Evolutionary conservation across 306 rosid genomes (phyloP), one percentile per base, ranked within the genome.

Genomic region (Bauhinia variegata): DNA sequence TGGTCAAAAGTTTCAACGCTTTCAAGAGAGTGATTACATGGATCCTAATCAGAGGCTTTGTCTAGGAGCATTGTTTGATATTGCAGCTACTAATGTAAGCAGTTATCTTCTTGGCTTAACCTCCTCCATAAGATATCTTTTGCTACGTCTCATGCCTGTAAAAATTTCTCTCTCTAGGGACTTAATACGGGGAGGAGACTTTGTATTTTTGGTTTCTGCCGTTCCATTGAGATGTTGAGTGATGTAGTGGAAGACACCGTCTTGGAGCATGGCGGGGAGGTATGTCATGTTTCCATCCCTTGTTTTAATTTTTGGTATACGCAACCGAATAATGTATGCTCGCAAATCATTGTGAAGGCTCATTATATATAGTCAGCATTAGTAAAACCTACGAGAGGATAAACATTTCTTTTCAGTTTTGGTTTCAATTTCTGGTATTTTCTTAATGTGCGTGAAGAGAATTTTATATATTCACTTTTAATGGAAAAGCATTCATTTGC

Each of bases 191-290:
- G 96, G 13, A 81, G 98, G 82, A 84, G 88, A 74, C 89, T 92
- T 15, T 92, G 98, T 60, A 89, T 92, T 57, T 87, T 85, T 68
- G 96, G 98, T 12, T 92, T 89, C 75, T 92, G 98, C 83, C 96
- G 93, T 54, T 92, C 98, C 65, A 77, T 92, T 59, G 98, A 92
- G 84, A 92, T 92, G 98, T 89, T 92, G 38, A 89, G 93, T 72
- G 96, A 92, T 76, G 98, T 92, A 54, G 96, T 92, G 60, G 91
- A 92, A 80, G 96, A 89, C 84, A 89, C 92, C 7, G 96, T 92
- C 65, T 78, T 92, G 74, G 96, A 87, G 81, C 86, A 89, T 43
- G 98, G 98, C 19, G 98, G 98, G 54, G 98, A 92, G 96, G 98
- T 92, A 84, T 55, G 84, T 19, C 61, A 46, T 48, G 19, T 49